Evolutionary conservation across 768 basidiomycete genomes (phyloP).

Genomic region (Pulveroboletus sp.): DNA sequence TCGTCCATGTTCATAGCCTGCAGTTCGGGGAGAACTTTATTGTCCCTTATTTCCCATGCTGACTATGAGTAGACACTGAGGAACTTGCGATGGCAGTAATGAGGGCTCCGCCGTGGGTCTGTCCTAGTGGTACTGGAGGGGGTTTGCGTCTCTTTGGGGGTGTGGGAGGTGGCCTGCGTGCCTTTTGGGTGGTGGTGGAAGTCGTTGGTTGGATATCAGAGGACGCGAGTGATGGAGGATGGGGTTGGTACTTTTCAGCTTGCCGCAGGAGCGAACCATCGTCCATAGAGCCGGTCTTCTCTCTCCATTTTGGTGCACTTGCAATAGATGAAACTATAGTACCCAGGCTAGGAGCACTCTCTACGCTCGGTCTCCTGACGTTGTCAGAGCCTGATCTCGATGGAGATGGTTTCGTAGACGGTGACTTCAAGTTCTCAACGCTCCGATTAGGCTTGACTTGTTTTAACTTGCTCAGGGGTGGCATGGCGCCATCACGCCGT

Average conservation of each 20-base stretch:
- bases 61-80: conserved; percentile 20
- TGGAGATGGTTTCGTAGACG: conserved; percentile 22
- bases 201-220: conserved; percentile 13
- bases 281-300: conserved; percentile 26
- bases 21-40: conserved; percentile 2
- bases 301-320: conserved; percentile 18
- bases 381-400: conserved; percentile 34
- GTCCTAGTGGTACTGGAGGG: conserved; percentile 58
- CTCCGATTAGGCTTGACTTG: conserved; percentile 62
- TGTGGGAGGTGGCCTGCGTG: conserved; percentile 57
- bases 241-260: conserved; percentile 14
- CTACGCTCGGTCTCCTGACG: conserved; percentile 38
- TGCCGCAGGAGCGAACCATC: conserved; percentile 20
- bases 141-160: conserved; percentile 67
- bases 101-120: conserved; percentile 46
- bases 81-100: conserved; percentile 54
- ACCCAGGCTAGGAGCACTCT: conserved; percentile 32
- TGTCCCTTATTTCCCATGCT: conserved; percentile 16
- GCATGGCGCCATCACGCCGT: conserved; percentile 17
- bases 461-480: conserved; percentile 32
- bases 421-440: conserved; percentile 50
- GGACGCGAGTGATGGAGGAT: conserved; percentile 16
- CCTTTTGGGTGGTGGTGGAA: conserved; percentile 21
- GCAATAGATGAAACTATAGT: conserved; percentile 25
- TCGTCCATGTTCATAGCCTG: conserved; percentile 3